Base-by-base conservation (phyloP, 2,329 filamentous ascomycete species). In the Colletotrichum lini region DNA sequence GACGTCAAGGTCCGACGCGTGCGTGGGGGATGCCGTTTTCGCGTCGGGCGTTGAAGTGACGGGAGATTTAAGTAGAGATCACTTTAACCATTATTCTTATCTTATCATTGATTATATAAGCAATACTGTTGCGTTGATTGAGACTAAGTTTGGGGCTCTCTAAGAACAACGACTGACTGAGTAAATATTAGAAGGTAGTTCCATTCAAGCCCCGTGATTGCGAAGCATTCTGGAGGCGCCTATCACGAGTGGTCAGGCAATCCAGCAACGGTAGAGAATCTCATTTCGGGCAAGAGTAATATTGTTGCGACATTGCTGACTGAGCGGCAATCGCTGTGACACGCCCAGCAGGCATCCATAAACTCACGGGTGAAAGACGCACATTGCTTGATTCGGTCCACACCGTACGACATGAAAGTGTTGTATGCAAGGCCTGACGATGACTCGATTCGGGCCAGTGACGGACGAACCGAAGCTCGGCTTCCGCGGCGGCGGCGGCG, bases 1-100 rank as follows among this genome's bases (percentile, higher is more conserved):
- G n/a, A 44, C 56, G 56, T 65, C 42, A n/a, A 42, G 42, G 47
- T 58, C 69, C 45, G 58, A 72, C 69, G 69, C 69, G 69, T 69
- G 69, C 69, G 69, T 69, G 35, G 40, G 60, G n/a, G 50, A 67
- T 50, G 38, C 53, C 47, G 42, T 67, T 68, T 61, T 68, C 69
- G 69, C 69, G 69, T 71, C 58, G 45, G 45, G 60, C 45, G 49
- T 50, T 59, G 59, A 40, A 49, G 35, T 35, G 65, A 23, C 60
- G 45, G 18, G 40, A n/a, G 38, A 42, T 10, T 68, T 61, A 67
- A 64, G 59, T 72, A 65, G 65, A 3, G 65, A 59, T 13, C 69
- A 69, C 69, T 72, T 71, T 42, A 68, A 63, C 26, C 16, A 26
- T 4, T 23, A 42, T 7, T 9, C 40, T 58, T 68, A 71, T 58